Evolutionary conservation across 352 stramenopile genomes (phyloP).

Genomic region (Aphanomyces stellatus): DNA sequence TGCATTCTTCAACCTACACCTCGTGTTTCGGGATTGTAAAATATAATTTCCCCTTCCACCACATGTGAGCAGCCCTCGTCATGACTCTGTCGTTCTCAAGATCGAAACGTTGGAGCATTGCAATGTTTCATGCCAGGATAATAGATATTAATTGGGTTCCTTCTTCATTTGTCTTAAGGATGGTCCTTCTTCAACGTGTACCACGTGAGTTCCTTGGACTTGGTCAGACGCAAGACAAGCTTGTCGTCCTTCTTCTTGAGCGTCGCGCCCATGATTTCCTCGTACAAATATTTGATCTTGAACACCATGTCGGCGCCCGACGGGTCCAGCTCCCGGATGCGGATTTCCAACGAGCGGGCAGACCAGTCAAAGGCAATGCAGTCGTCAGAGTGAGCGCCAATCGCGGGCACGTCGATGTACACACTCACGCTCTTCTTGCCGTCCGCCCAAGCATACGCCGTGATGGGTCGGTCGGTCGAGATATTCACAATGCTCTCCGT

Average conservation of each 20-base stretch:
- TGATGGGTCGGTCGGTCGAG: constrained; percentile 36
- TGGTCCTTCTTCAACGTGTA: constrained; percentile 66
- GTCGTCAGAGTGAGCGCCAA: constrained; percentile 53
- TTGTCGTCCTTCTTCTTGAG: constrained; percentile 75
- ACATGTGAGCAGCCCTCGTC: too few relatives aligned
- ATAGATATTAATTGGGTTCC: constrained; percentile 25
- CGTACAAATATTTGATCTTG: constrained; percentile 56
- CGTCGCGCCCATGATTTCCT: constrained; percentile 63
- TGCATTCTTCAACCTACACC: too few relatives aligned
- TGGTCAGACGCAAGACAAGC: constrained; percentile 66
- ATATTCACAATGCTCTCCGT: constrained; percentile 22
- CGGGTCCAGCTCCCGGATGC: constrained; percentile 44
- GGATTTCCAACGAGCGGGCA: constrained; percentile 40
- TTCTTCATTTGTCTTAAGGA: too few relatives aligned
- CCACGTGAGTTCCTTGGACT: constrained; percentile 72
- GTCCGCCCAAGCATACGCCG: constrained; percentile 74
- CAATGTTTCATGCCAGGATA: too few relatives aligned
- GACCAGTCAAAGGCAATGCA: constrained; percentile 62
- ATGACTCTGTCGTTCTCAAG: too few relatives aligned
- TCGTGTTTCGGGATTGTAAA: too few relatives aligned
- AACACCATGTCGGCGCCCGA: constrained; percentile 59
- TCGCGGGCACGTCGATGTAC: constrained; percentile 61
- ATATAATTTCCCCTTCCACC: too few relatives aligned
- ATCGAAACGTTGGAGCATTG: too few relatives aligned
- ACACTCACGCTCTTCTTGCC: constrained; percentile 71